Evolutionary conservation across 2,329 filamentous ascomycete genomes (phyloP).

Genomic region (Aspergillus hiratsukae): DNA sequence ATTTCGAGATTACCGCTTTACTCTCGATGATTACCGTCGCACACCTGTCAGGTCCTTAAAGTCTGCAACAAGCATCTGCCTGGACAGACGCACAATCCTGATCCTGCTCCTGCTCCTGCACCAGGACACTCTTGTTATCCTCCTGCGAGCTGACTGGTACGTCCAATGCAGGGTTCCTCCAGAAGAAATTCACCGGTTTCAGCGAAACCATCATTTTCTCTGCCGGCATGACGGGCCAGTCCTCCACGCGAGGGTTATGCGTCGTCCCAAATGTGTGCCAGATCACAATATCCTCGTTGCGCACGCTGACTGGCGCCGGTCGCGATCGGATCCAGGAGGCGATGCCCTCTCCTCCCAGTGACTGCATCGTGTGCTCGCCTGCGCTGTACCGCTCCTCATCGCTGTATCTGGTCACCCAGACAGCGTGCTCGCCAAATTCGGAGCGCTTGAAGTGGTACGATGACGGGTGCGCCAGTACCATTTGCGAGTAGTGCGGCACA

Average conservation of each 20-base stretch:
- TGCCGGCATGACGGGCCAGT: slow-evolving; percentile 37
- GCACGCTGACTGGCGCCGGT: slow-evolving; percentile 1
- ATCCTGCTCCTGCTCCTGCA: background rate
- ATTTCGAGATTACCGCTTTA: background rate
- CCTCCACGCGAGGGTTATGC: slow-evolving; percentile 40
- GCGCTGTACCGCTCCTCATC: slow-evolving; percentile 48
- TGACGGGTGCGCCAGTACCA: slow-evolving; percentile 49
- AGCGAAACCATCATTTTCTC: slow-evolving; percentile 17
- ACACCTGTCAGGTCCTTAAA: background rate
- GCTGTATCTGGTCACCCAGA: slow-evolving; percentile 50
- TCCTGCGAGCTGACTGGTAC: slow-evolving; percentile 7
- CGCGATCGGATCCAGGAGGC: slow-evolving; percentile 16
- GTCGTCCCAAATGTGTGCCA: slow-evolving; percentile 39
- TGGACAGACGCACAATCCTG: background rate
- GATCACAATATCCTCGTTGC: slow-evolving; percentile 29
- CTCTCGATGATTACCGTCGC: background rate
- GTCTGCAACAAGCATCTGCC: background rate
- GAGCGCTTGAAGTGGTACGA: slow-evolving; percentile 47
- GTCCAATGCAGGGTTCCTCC: slow-evolving; percentile 10
- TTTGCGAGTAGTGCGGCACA: slow-evolving; percentile 49
- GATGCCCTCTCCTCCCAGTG: slow-evolving; percentile 21
- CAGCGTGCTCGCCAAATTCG: slow-evolving; percentile 48
- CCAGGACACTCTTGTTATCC: slow-evolving; percentile 5
- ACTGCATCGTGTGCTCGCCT: slow-evolving; percentile 50
- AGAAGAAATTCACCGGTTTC: slow-evolving; percentile 10